These are phyloP conservation scores for Penicillium vulpinum DNA, from an alignment of 2,329 filamentous ascomycete genomes.

Conservation along the genomic window DNA sequence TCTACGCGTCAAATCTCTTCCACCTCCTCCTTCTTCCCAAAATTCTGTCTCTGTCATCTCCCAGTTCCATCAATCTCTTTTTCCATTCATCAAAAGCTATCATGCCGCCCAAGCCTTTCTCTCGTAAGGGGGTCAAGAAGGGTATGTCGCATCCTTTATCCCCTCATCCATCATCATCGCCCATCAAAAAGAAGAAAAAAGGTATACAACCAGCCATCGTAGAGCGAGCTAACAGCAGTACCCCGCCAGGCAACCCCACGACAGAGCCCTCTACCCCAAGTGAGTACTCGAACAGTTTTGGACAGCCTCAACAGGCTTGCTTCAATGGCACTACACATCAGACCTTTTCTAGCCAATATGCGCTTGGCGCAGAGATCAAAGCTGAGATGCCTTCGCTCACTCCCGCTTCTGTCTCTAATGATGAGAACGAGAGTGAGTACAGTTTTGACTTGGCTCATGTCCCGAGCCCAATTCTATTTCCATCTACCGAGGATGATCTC, in stretches of 20 bases:
- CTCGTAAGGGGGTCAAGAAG: not conserved
- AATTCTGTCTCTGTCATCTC: not conserved
- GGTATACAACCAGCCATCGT: not conserved
- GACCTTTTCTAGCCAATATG: not conserved
- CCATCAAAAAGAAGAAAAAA: not conserved
- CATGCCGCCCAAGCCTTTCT: not conserved
- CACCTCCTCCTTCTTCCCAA: not conserved
- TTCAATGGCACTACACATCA: not conserved
- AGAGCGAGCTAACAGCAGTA: not conserved
- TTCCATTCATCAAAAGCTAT: not conserved
- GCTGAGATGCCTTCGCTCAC: not conserved
- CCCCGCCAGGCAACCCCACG: not conserved
- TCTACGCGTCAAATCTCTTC: not conserved
- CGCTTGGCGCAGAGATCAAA: not conserved
- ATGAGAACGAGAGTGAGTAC: not conserved
- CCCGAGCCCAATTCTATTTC: not conserved
- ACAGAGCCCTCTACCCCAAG: not conserved
- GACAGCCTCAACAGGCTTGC: not conserved
- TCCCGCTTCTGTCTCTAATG: not conserved
- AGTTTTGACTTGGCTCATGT: not conserved
- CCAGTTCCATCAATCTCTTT: not conserved
- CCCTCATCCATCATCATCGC: not conserved
- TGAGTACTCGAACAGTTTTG: slow-evolving; percentile 1
- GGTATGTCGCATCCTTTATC: not conserved
- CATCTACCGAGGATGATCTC: not conserved